Conservation (phyloP, 2,329 filamentous ascomycete species). For the Ceratocystis destructans region DNA sequence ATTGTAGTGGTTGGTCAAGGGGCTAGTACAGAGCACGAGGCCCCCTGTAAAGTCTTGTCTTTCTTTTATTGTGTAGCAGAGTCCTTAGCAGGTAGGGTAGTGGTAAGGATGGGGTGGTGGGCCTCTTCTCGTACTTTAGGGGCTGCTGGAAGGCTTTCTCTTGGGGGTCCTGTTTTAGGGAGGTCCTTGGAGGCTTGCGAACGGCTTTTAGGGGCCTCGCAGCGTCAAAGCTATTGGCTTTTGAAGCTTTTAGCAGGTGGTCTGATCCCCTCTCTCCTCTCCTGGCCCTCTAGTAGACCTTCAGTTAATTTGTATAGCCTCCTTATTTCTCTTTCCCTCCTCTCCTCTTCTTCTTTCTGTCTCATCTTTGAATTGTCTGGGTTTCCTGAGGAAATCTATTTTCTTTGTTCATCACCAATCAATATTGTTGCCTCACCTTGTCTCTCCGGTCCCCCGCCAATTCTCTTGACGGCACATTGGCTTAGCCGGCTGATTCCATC, state of each 20-base stretch:
- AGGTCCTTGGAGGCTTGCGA: neutral
- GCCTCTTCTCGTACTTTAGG: no score
- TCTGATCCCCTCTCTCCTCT: constrained; percentile 4
- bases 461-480: neutral
- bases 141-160: no score
- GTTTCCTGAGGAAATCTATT: no score
- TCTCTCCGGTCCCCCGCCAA: no score
- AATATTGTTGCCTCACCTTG: no score
- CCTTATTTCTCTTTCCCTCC: neutral
- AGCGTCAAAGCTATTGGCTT: neutral
- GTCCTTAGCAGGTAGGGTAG: no score
- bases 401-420: no score
- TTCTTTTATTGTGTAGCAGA: no score
- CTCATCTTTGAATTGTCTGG: neutral
- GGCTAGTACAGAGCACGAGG: no score
- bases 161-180: neutral
- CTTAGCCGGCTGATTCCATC: neutral
- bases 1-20: no score
- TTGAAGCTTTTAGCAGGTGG: constrained; percentile 1
- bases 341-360: neutral
- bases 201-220: neutral
- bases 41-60: no score
- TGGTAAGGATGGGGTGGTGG: no score
- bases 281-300: neutral
- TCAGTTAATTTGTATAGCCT: neutral